Base-by-base conservation (phyloP, 148 eudicot genomes). In the Chenopodium formosanum region DNA sequence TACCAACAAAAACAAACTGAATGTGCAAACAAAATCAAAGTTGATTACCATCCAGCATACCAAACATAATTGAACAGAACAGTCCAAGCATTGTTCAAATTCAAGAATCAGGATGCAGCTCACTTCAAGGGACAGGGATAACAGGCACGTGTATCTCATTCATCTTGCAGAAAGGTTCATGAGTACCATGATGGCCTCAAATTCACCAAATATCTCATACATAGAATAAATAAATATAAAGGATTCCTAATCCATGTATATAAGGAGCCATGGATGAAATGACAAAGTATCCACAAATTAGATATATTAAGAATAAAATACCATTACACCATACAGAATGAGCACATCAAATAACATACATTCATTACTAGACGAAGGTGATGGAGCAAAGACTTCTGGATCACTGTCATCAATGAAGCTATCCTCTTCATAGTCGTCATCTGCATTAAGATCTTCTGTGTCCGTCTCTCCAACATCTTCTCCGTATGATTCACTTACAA, bases 351-450 rank as follows among this genome's bases (percentile, higher is more conserved):
- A 14, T 63, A 82, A 78, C 80, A 80, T 86, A 93, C 97, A 90
- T 84, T 76, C 71, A 63, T 75, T 78, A 80, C 83, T 86, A 53
- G 91, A 76, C 70, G 83, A 82, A 64, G 91, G 91, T 17, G 92
- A 89, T 60, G 91, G 84, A 66, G 91, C 52, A 56, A 44, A 64
- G 63, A 63, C 85, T 84, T 87, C 81, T 56, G 81, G 85, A 47
- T 90, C 87, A 75, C 73, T 86, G 69, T 93, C 99, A 82, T 93
- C 82, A 72, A 95, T 95, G 85, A 95, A 95, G 80, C 99, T 95
- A 86, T 91, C 95, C 17, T 91, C 94, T 16, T 92, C 97, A 82
- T 95, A 93, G n/a, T 88, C 83, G 64, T 93, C 97, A 37, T 93
- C 98, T 52, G 86, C 92, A 75, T 85, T 79, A 40, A 48, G 4